Evolutionary conservation across 768 basidiomycete genomes (phyloP).

Genomic region (Tylopilus felleus): DNA sequence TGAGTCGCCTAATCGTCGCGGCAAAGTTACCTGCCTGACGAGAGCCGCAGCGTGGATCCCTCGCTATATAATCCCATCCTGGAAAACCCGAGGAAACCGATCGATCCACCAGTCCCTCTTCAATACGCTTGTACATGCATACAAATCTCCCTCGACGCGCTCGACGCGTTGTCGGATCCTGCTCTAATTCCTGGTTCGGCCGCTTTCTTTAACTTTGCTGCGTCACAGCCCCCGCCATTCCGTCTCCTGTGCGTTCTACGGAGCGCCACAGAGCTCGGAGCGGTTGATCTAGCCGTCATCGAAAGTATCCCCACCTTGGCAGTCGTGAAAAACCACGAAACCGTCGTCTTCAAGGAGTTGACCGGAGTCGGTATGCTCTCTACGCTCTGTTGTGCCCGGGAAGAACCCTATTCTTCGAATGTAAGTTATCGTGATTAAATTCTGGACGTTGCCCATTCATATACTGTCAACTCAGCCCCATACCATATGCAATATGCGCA

Average conservation of each 20-base stretch:
- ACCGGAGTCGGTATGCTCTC: slow-evolving; percentile 33
- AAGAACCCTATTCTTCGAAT: slow-evolving; percentile 24
- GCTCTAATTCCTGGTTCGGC: slow-evolving; percentile 35
- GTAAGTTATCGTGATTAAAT: slow-evolving; percentile 13
- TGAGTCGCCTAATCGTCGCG: slow-evolving; percentile 1
- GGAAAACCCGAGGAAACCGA: slow-evolving; percentile 33
- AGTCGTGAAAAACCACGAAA: slow-evolving; percentile 40
- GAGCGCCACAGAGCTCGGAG: slow-evolving; percentile 37
- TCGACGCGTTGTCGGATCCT: slow-evolving; percentile 46
- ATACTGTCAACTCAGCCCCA: slow-evolving; percentile 36
- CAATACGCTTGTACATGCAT: slow-evolving; percentile 45
- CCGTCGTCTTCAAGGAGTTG: slow-evolving; percentile 42
- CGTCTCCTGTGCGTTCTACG: slow-evolving; percentile 37
- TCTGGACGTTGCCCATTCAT: slow-evolving; percentile 3
- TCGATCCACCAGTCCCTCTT: slow-evolving; percentile 44
- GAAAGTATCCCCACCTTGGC: slow-evolving; percentile 40
- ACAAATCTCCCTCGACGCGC: slow-evolving; percentile 37
- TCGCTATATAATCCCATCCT: slow-evolving; percentile 31
- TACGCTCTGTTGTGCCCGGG: slow-evolving; percentile 39
- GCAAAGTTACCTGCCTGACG: slow-evolving; percentile 1
- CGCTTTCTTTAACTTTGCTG: slow-evolving; percentile 37
- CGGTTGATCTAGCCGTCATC: slow-evolving; percentile 42
- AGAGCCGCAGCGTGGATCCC: slow-evolving; percentile 25
- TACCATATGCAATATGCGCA: slow-evolving; percentile 49
- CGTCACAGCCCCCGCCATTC: slow-evolving; percentile 39